Evolutionary conservation across 768 basidiomycete species (phyloP).

Genomic region (Flagelloscypha sp.): DNA sequence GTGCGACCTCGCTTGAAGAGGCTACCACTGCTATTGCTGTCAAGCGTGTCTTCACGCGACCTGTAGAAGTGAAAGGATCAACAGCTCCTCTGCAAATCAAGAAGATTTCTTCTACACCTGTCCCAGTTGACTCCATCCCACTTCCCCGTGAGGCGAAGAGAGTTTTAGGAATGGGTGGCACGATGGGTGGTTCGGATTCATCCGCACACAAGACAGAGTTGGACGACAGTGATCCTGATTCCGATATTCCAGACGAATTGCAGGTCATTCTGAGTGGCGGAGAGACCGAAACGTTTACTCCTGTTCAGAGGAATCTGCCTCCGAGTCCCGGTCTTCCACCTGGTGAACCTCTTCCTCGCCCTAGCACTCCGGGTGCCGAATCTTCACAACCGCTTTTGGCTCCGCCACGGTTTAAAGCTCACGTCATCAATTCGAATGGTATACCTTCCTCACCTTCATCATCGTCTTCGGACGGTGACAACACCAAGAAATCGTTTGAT

Average conservation of each 20-base stretch:
- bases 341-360: conserved; percentile 27
- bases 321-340: conserved; percentile 39
- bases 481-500: conserved; percentile 76
- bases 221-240: conserved; percentile 58
- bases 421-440: conserved; percentile 37
- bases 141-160: conserved; percentile 45
- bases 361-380: conserved; percentile 3
- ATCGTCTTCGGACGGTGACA: conserved; percentile 46
- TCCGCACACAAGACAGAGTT: conserved; percentile 37
- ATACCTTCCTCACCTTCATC: conserved; percentile 33
- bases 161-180: conserved; percentile 56
- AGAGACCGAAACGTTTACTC: conserved; percentile 30
- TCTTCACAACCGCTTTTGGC: conserved; percentile 14
- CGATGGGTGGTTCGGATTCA: conserved; percentile 54
- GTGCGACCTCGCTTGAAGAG: conserved; percentile 9
- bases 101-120: too few species aligned
- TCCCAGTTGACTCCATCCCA: conserved; percentile 26
- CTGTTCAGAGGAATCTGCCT: conserved; percentile 9
- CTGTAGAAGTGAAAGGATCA: conserved; percentile 14
- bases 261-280: conserved; percentile 48
- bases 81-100: neutral
- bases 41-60: conserved; percentile 30
- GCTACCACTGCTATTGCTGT: conserved; percentile 10
- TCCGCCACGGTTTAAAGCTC: conserved; percentile 33
- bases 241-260: conserved; percentile 76